phyloP scores from a whole-genome alignment of 257 asterid genomes.

The Linaria vulgaris region DNA sequence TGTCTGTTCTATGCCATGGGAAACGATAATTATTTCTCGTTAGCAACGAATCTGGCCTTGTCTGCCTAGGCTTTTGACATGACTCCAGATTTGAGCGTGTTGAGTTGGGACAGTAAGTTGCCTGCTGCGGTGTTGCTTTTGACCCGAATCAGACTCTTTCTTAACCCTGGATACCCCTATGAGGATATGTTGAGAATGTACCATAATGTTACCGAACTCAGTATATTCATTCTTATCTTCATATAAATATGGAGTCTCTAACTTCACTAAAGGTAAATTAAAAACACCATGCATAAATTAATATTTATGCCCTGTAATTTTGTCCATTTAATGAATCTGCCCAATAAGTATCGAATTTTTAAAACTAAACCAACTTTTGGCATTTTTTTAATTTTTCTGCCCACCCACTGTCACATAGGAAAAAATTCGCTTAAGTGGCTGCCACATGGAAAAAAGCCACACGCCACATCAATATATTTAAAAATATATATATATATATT shows the following conservation, averaged over 20 bases:
- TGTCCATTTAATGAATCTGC: no score
- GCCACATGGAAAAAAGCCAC: no score
- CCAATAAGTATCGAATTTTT: no score
- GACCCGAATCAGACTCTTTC: conserved; percentile 59
- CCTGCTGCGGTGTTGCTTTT: conserved; percentile 85
- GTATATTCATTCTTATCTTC: conserved; percentile 81
- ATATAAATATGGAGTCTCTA: conserved; percentile 57
- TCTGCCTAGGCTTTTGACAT: conserved; percentile 34
- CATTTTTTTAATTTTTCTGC: no score
- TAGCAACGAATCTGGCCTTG: conserved; percentile 56
- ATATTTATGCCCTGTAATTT: no score
- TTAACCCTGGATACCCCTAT: conserved; percentile 86
- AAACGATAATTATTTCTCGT: conserved; percentile 42
- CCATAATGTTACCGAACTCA: conserved; percentile 64
- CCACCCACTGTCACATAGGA: no score
- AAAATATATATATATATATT: no score
- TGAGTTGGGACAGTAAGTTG: conserved; percentile 87
- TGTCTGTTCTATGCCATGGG: conserved; percentile 92
- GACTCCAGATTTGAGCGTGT: conserved; percentile 60
- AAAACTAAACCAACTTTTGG: no score
- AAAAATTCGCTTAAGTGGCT: no score
- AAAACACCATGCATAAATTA: no score
- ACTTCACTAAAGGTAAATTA: conserved; percentile 61
- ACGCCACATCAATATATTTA: no score
- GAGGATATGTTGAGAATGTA: conserved; percentile 72